Evolutionary conservation across 306 rosid species (phyloP).

Genomic region (Astragalus glycyphyllos): DNA sequence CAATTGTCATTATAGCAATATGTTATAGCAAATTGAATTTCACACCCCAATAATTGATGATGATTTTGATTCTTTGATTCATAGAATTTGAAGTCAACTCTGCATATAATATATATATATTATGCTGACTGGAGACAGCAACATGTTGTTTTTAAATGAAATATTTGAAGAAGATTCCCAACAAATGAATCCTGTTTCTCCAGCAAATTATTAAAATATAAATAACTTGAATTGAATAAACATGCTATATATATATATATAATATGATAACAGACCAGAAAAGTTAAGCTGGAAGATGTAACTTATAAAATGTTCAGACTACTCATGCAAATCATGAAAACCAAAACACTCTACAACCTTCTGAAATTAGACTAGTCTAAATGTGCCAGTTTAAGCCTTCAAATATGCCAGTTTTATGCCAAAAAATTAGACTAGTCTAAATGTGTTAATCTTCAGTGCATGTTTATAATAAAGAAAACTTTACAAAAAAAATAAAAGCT

Average conservation of each 20-base stretch:
- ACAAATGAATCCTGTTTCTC: no score
- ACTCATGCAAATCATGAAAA: constrained; percentile 10
- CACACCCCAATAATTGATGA: no score
- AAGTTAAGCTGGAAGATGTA: constrained; percentile 12
- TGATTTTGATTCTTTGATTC: no score
- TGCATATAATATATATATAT: no score
- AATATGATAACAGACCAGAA: neutral
- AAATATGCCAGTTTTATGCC: no score
- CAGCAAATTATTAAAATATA: no score
- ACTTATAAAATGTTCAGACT: constrained; percentile 19
- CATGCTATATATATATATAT: no score
- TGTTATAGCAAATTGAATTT: neutral
- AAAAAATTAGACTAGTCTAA: constrained; percentile 1
- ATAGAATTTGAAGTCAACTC: no score
- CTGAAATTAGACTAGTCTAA: constrained; percentile 12
- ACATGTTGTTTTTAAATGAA: no score
- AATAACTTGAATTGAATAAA: no score
- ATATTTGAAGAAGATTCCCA: no score
- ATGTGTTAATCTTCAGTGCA: neutral
- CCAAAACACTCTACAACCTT: constrained; percentile 2
- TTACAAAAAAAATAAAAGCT: constrained; percentile 17
- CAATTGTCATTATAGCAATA: neutral
- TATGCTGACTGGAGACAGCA: no score
- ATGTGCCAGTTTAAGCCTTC: constrained; percentile 4
- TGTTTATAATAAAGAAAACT: neutral